These are phyloP conservation scores for Colletotrichum theobromicola DNA, from an alignment of 2,329 filamentous ascomycete genomes.

Conservation along the genomic window DNA sequence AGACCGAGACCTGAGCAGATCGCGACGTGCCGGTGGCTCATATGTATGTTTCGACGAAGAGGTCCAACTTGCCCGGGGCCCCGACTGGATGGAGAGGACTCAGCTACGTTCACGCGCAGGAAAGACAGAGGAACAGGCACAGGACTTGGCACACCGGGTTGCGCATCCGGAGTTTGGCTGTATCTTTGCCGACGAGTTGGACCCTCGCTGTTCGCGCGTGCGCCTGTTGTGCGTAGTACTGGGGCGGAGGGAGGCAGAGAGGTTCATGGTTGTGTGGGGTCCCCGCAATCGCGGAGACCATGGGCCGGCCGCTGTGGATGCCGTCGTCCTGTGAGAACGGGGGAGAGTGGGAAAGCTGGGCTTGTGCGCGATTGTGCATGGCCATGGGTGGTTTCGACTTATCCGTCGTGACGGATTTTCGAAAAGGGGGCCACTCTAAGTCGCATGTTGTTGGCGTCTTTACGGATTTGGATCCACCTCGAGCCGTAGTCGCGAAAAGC, in stretches of 20 bases:
- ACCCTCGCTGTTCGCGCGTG: not conserved
- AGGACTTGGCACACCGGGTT: not conserved
- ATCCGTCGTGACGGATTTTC: conserved; percentile 14
- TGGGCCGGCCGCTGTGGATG: not conserved
- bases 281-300: conserved; percentile 16
- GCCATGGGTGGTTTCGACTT: not conserved
- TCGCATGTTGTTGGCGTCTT: not conserved
- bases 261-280: conserved; percentile 1
- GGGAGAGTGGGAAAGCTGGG: not conserved
- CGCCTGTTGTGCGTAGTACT: not conserved
- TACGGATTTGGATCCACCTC: conserved; percentile 9
- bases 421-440: not conserved
- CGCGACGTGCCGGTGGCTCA: not conserved
- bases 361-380: not conserved
- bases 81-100: not conserved
- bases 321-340: not conserved
- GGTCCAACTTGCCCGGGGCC: not conserved
- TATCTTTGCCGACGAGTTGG: not conserved
- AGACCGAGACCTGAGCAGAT: not conserved
- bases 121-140: not conserved
- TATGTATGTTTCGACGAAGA: conserved; percentile 1
- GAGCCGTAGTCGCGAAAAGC: not conserved
- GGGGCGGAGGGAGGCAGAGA: not conserved
- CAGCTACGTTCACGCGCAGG: not conserved
- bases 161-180: not conserved